Evolutionary conservation across 495 filamentous ascomycete genomes (phyloP).

Genomic region (Diplogelasinospora grovesii): DNA sequence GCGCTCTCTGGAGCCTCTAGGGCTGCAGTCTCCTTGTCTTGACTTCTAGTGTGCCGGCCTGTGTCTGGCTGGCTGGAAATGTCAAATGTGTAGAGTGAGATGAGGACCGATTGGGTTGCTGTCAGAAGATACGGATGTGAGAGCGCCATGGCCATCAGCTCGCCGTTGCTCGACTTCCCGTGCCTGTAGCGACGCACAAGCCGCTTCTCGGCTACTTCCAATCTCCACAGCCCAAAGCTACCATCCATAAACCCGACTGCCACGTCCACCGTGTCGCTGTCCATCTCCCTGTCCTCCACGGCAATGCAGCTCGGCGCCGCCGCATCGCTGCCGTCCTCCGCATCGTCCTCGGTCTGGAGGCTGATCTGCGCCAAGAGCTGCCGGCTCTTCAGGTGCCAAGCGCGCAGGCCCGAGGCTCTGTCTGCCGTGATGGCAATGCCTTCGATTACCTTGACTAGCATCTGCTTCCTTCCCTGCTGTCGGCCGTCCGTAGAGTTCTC

Average conservation of each 20-base stretch:
- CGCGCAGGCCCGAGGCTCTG: conserved; percentile 57
- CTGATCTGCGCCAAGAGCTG: conserved; percentile 44
- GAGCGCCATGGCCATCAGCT: conserved; percentile 69
- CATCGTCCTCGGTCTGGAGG: conserved; percentile 20
- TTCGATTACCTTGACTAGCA: conserved; percentile 65
- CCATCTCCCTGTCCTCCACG: conserved; percentile 43
- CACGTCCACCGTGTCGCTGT: conserved; percentile 40
- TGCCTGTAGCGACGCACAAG: conserved; percentile 50
- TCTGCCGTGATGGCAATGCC: conserved; percentile 78
- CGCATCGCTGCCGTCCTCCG: conserved; percentile 15
- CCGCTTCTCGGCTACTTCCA: conserved; percentile 37
- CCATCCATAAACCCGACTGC: conserved; percentile 75
- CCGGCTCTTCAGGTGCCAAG: conserved; percentile 65
- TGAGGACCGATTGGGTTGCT: conserved; percentile 61
- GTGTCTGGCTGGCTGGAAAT: conserved; percentile 18
- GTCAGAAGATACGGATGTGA: conserved; percentile 71
- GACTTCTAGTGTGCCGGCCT: conserved; percentile 5
- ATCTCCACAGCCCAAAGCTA: conserved; percentile 59
- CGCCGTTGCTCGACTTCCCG: conserved; percentile 49
- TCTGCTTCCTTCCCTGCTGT: conserved; percentile 15
- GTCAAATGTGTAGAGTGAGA: conserved; percentile 68
- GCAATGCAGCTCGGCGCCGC: conserved; percentile 60
- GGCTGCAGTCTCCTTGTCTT: background rate
- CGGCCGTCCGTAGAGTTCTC: background rate
- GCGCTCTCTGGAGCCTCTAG: background rate